phyloP scores from a whole-genome alignment of 2,329 filamentous ascomycete species.

The Thelonectria blattea region DNA sequence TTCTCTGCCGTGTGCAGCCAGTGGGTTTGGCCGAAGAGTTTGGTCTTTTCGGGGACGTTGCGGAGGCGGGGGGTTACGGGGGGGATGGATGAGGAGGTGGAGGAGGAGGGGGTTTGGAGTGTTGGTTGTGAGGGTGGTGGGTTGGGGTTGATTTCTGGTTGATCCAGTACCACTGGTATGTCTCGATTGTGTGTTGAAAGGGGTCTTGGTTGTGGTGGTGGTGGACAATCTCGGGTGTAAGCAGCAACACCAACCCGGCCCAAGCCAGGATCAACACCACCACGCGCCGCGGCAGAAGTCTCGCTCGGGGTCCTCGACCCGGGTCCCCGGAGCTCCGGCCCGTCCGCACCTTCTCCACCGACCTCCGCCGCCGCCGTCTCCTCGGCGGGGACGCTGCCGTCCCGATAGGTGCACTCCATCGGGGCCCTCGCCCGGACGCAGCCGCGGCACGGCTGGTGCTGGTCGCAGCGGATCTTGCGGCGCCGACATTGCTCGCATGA shows the following conservation, averaged over 20 bases:
- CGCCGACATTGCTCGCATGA: slow-evolving; percentile 38
- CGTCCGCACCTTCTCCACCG: neutral
- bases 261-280: neutral
- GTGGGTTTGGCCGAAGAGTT: slow-evolving; percentile 38
- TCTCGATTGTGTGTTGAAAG: neutral
- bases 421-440: slow-evolving; percentile 34
- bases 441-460: slow-evolving; percentile 32
- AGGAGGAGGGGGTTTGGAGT: neutral
- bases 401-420: slow-evolving; percentile 36
- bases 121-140: neutral
- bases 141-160: neutral
- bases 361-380: neutral
- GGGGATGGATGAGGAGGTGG: slow-evolving; percentile 27
- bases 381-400: slow-evolving; percentile 18
- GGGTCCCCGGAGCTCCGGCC: neutral
- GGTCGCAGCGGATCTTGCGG: slow-evolving; percentile 34
- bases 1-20: slow-evolving; percentile 39
- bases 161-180: neutral
- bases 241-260: neutral
- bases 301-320: slow-evolving; percentile 9
- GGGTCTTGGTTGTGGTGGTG: slow-evolving; percentile 3
- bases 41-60: slow-evolving; percentile 37
- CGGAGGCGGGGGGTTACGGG: slow-evolving; percentile 34
- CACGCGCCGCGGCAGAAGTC: neutral
- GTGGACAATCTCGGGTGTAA: slow-evolving; percentile 21